These are phyloP conservation scores for Acacia crassicarpa DNA, from an alignment of 306 rosid species.

Conservation along the genomic window DNA sequence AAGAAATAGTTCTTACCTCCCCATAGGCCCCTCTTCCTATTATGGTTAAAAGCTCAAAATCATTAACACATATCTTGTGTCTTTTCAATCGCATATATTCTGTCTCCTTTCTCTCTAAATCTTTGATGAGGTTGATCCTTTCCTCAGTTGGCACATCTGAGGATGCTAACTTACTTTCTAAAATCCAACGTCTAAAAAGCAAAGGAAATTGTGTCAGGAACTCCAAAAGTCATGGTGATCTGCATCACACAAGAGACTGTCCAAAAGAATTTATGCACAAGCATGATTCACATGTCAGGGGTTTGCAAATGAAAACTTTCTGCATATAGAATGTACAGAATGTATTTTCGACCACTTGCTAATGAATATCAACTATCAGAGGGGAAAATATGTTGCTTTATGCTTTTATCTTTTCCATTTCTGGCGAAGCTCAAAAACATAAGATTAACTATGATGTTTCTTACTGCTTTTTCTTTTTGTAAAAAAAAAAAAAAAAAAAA, in stretches of 20 bases:
- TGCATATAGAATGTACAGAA: not conserved
- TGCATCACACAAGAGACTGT: slow-evolving; percentile 27
- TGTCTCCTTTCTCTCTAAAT: slow-evolving; percentile 94
- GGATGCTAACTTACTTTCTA: slow-evolving; percentile 86
- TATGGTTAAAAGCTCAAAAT: slow-evolving; percentile 93
- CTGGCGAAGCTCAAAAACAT: slow-evolving; percentile 18
- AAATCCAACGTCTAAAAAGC: slow-evolving; percentile 79
- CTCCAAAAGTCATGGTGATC: slow-evolving; percentile 30
- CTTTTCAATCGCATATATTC: slow-evolving; percentile 96
- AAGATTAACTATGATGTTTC: slow-evolving; percentile 16
- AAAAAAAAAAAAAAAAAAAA: no score
- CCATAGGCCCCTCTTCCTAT: slow-evolving; percentile 99
- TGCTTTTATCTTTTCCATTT: slow-evolving; percentile 8
- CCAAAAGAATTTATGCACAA: slow-evolving; percentile 11
- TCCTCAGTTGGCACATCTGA: slow-evolving; percentile 94
- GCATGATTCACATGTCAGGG: slow-evolving; percentile 3
- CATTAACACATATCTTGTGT: slow-evolving; percentile 91
- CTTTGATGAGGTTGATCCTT: slow-evolving; percentile 83
- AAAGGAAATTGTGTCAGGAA: slow-evolving; percentile 33
- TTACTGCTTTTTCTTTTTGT: not conserved
- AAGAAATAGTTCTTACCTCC: slow-evolving; percentile 69
- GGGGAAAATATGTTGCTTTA: not conserved
- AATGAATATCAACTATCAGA: not conserved
- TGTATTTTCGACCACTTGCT: not conserved
- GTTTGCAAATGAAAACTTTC: not conserved